Conservation (phyloP, 306 rosid species). For the Fragaria iinumae region DNA sequence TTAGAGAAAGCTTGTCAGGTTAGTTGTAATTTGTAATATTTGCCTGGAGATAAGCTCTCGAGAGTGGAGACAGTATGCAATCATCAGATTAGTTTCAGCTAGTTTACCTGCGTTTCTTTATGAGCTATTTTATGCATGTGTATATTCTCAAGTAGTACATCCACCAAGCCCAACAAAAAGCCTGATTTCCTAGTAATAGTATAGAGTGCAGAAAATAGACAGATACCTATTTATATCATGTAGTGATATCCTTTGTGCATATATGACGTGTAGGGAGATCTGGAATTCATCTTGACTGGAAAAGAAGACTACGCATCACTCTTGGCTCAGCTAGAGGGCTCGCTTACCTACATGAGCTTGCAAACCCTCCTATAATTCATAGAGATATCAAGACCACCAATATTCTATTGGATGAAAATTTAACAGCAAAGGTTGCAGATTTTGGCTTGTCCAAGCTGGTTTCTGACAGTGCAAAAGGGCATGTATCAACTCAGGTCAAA, state of each 20-base stretch:
- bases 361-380: conserved; percentile 94
- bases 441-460: conserved; percentile 90
- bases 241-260: background rate
- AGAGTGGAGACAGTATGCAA: background rate
- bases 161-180: background rate
- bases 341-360: conserved; percentile 92
- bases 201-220: background rate
- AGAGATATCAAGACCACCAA: conserved; percentile 86
- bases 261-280: conserved; percentile 59
- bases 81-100: background rate
- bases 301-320: conserved; percentile 85
- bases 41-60: background rate
- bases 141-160: background rate
- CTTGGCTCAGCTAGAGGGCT: conserved; percentile 97
- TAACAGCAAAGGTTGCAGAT: conserved; percentile 93
- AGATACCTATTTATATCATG: background rate
- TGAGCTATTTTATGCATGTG: background rate
- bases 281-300: conserved; percentile 84
- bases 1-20: conserved; percentile 81
- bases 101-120: background rate
- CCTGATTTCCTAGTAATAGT: background rate
- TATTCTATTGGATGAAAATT: conserved; percentile 72
- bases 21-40: conserved; percentile 1
- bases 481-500: conserved; percentile 92
- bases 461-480: conserved; percentile 71